Percentiles rank a stretch among this genome's conserved stretches.
Evolutionary conservation across 2,329 filamentous ascomycete genomes (phyloP).

Genomic region (Pyrenochaeta sp.): DNA sequence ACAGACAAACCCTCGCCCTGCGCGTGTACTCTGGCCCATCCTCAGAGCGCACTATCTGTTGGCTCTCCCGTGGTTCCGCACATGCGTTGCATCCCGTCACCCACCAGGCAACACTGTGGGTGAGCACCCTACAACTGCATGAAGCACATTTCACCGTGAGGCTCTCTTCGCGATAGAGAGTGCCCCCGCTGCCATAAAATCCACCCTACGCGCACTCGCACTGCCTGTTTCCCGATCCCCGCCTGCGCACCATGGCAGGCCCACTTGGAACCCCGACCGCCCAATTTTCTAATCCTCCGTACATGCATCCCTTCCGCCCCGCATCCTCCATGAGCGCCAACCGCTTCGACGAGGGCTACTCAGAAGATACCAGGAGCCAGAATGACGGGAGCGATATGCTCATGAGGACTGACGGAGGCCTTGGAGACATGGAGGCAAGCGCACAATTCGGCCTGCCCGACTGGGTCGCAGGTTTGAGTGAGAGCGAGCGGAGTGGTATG

Average conservation of each 20-base stretch:
- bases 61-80: neutral
- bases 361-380: slow-evolving; percentile 71
- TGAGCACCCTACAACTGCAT: slow-evolving; percentile 5
- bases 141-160: neutral
- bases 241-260: slow-evolving; percentile 39
- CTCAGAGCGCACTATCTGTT: too few species aligned
- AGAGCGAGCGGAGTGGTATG: slow-evolving; percentile 64
- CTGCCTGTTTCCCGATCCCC: neutral
- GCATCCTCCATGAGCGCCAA: slow-evolving; percentile 47
- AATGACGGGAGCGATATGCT: slow-evolving; percentile 52
- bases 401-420: slow-evolving; percentile 44
- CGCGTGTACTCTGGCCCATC: neutral
- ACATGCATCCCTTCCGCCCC: slow-evolving; percentile 46
- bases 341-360: slow-evolving; percentile 82
- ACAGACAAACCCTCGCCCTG: neutral
- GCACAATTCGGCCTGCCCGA: slow-evolving; percentile 56
- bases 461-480: slow-evolving; percentile 63
- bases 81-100: slow-evolving; percentile 3
- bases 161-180: slow-evolving; percentile 3
- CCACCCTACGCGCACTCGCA: slow-evolving; percentile 1
- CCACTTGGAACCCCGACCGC: slow-evolving; percentile 30
- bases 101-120: slow-evolving; percentile 21
- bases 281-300: slow-evolving; percentile 41
- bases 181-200: slow-evolving; percentile 3
- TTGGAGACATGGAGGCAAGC: slow-evolving; percentile 43